Percentiles rank a stretch among this genome's conserved stretches.
Conservation (phyloP, 2,329 filamentous ascomycete genomes). For the Rhinocladiella similis region DNA sequence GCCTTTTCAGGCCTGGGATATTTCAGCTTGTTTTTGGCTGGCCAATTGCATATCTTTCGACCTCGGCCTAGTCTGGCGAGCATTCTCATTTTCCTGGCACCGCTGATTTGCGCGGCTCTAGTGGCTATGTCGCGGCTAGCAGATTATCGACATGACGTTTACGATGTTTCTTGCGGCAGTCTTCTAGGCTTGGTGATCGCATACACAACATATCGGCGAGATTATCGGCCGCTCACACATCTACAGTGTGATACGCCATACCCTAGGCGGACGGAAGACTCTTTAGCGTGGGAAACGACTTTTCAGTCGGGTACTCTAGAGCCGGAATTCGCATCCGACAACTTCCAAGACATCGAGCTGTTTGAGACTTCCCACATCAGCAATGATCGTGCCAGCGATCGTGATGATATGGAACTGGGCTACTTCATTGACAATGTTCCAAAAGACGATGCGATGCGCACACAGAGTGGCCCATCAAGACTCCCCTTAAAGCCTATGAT, state of each 20-base stretch:
- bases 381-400: neutral
- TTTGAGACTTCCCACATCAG: slow-evolving; percentile 3
- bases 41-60: slow-evolving; percentile 59
- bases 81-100: slow-evolving; percentile 55
- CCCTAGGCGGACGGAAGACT: slow-evolving; percentile 10
- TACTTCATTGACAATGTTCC: neutral
- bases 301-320: neutral
- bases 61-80: slow-evolving; percentile 58
- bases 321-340: neutral
- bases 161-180: slow-evolving; percentile 59
- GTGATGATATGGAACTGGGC: slow-evolving; percentile 1
- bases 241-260: slow-evolving; percentile 54
- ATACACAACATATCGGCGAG: slow-evolving; percentile 60
- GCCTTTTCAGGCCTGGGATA: slow-evolving; percentile 62
- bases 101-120: slow-evolving; percentile 57
- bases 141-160: slow-evolving; percentile 65
- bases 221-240: slow-evolving; percentile 56
- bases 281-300: neutral
- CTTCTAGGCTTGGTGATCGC: slow-evolving; percentile 55
- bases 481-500: slow-evolving; percentile 3
- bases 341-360: slow-evolving; percentile 3
- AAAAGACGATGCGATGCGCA: slow-evolving; percentile 6
- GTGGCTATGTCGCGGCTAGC: slow-evolving; percentile 62
- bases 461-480: slow-evolving; percentile 1
- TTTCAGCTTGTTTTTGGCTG: slow-evolving; percentile 47